Evolutionary conservation across 495 filamentous ascomycete genomes (phyloP).

Genomic region (Penicillium simplicissimum): DNA sequence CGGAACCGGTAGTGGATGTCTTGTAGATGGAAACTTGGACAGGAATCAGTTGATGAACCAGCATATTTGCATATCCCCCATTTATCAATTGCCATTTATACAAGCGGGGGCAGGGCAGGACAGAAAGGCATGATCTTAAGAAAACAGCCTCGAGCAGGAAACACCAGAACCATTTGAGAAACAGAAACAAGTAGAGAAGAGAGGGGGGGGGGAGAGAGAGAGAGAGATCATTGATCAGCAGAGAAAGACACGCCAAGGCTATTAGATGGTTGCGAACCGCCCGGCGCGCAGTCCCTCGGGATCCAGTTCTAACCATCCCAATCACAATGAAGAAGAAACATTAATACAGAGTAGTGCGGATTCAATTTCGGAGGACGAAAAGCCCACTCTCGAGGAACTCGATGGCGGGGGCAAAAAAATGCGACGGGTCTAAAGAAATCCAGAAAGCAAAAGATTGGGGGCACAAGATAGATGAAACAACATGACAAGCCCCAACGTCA

Average conservation of each 20-base stretch:
- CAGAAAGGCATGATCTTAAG: constrained; percentile 5
- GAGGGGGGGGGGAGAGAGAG: not conserved
- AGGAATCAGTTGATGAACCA: constrained; percentile 8
- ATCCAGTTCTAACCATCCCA: constrained; percentile 4
- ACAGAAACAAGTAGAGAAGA: not conserved
- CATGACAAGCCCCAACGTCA: not conserved
- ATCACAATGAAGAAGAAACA: constrained; percentile 20
- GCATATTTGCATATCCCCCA: constrained; percentile 28
- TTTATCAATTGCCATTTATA: constrained; percentile 16
- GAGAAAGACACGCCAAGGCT: constrained; percentile 7
- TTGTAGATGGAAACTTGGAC: not conserved
- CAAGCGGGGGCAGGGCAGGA: constrained; percentile 11
- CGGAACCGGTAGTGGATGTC: too few relatives aligned
- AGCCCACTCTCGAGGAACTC: constrained; percentile 9
- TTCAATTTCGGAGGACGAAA: not conserved
- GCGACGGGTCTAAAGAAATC: constrained; percentile 24
- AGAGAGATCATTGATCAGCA: constrained; percentile 22
- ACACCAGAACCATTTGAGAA: constrained; percentile 12
- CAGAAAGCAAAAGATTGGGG: not conserved
- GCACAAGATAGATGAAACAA: constrained; percentile 5
- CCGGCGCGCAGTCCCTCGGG: not conserved
- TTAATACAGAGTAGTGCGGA: constrained; percentile 27
- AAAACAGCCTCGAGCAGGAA: constrained; percentile 10
- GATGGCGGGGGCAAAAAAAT: constrained; percentile 4
- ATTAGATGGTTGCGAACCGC: not conserved